Percentiles rank a stretch among this genome's conserved stretches.
Evolutionary conservation across 1,284 basidiomycete genomes (phyloP).

Genomic region (Coriolopsis trogii): DNA sequence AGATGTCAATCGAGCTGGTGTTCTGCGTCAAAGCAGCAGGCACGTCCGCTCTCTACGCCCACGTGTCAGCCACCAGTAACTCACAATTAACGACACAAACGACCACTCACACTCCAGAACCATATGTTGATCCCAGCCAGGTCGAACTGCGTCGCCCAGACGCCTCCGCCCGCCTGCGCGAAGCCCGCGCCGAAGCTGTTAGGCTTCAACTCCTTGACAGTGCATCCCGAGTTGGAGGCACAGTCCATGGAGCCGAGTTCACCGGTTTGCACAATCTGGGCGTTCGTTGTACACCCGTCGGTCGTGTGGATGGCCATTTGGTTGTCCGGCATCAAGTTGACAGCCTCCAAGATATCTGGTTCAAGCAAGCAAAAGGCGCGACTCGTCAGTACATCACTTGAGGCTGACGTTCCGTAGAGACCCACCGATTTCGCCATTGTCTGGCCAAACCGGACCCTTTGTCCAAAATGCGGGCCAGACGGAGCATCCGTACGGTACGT

Average conservation of each 20-base stretch:
- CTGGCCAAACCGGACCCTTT: conserved; percentile 47
- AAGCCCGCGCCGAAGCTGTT: conserved; percentile 67
- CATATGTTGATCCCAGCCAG: conserved; percentile 65
- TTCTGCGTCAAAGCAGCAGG: conserved; percentile 44
- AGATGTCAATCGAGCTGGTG: conserved; percentile 50
- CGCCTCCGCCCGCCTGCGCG: conserved; percentile 68
- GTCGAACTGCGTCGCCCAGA: conserved; percentile 74
- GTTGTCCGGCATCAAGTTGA: conserved; percentile 45
- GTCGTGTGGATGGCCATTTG: conserved; percentile 65
- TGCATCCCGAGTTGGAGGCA: conserved; percentile 59
- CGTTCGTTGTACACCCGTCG: conserved; percentile 36
- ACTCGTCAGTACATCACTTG: too few species aligned
- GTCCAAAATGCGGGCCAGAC: conserved; percentile 54
- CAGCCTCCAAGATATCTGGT: conserved; percentile 49
- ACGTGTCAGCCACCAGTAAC: neutral
- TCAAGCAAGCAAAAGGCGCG: too few species aligned
- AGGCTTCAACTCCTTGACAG: conserved; percentile 56
- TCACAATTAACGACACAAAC: neutral
- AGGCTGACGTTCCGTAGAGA: neutral
- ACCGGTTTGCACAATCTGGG: conserved; percentile 33
- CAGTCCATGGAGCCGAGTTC: conserved; percentile 44
- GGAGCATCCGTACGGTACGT: conserved; percentile 63
- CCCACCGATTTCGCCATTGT: conserved; percentile 55
- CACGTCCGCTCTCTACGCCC: conserved; percentile 43
- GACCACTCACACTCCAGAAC: conserved; percentile 70